phyloP scores from a whole-genome alignment of 805 yeast species.

The Saccharomycopsis sp. region DNA sequence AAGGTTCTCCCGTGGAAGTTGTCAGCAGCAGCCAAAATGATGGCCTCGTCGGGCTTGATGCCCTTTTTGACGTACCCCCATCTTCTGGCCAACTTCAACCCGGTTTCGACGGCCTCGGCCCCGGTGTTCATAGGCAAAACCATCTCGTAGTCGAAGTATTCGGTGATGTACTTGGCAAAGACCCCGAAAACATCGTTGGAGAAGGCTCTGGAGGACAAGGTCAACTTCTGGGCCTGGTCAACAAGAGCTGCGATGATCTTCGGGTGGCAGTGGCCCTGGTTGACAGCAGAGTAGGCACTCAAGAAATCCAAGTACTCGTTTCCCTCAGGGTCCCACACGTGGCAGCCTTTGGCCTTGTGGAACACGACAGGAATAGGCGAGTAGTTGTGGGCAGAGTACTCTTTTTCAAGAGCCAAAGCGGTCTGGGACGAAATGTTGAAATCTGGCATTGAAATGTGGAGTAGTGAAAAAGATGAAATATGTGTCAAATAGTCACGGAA shows the following conservation, averaged over 20 bases:
- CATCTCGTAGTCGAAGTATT: constrained; percentile 84
- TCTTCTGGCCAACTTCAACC: constrained; percentile 86
- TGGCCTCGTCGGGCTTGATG: constrained; percentile 77
- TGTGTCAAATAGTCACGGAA: not conserved
- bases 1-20: constrained; percentile 97
- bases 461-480: not conserved
- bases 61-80: constrained; percentile 93
- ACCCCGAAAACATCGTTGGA: constrained; percentile 82
- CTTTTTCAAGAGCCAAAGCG: constrained; percentile 61
- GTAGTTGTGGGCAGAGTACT: constrained; percentile 93
- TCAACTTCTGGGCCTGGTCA: constrained; percentile 79
- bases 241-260: constrained; percentile 76
- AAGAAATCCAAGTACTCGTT: constrained; percentile 87
- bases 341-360: constrained; percentile 79
- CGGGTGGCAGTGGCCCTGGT: constrained; percentile 98
- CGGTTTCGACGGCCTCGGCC: constrained; percentile 98
- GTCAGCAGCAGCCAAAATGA: constrained; percentile 77
- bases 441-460: constrained; percentile 25
- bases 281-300: constrained; percentile 94
- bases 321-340: constrained; percentile 98
- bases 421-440: constrained; percentile 53
- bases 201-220: constrained; percentile 88
- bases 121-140: constrained; percentile 98
- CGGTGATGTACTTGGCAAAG: constrained; percentile 82
- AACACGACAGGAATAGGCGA: constrained; percentile 96